Conservation (phyloP, 2,329 filamentous ascomycete species). For the Cladophialophora immunda region DNA sequence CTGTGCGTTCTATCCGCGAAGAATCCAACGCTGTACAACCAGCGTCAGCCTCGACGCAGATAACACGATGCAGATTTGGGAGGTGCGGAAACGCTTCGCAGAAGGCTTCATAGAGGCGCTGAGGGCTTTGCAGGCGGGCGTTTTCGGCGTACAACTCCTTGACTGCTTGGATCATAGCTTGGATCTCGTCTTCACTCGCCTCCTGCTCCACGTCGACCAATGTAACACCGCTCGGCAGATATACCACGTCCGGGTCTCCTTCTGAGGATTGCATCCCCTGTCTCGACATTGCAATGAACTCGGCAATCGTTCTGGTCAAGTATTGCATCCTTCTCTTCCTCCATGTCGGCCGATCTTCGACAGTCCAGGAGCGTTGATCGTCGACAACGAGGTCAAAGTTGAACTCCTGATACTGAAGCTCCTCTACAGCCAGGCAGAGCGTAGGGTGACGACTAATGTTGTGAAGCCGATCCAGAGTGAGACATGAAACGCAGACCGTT, state of each 20-base stretch:
- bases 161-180: neutral
- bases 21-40: constrained; percentile 5
- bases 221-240: neutral
- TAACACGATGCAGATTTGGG: constrained; percentile 13
- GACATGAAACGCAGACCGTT: constrained; percentile 15
- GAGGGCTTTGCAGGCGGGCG: neutral
- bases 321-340: neutral
- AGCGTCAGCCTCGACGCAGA: constrained; percentile 14
- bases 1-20: neutral
- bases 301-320: neutral
- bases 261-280: neutral
- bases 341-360: neutral
- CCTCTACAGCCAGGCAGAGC: constrained; percentile 10
- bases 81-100: constrained; percentile 10
- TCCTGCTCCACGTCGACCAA: neutral
- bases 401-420: constrained; percentile 27
- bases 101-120: constrained; percentile 8
- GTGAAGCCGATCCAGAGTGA: constrained; percentile 19
- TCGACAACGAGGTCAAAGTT: constrained; percentile 1
- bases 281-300: neutral
- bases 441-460: constrained; percentile 10
- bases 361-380: neutral
- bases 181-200: neutral
- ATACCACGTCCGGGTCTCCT: neutral
- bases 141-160: constrained; percentile 1